Base-by-base conservation (phyloP, 306 rosid genomes). In the Astragalus membranaceus region DNA sequence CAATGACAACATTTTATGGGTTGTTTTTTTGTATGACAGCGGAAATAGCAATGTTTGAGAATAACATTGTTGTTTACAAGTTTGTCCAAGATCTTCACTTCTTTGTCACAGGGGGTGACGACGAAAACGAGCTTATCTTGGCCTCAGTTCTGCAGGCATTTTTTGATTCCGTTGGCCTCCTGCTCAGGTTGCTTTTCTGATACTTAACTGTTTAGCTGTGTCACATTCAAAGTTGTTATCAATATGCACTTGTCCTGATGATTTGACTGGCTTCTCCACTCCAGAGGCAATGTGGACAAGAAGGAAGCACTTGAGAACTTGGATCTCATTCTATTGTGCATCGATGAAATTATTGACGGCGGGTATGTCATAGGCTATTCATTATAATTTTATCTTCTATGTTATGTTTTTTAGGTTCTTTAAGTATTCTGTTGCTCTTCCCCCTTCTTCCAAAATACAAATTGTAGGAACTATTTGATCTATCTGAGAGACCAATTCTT, bases 241-340 rank as follows among this genome's bases (percentile, higher is more conserved):
- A 20, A 51, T 39, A 36, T 72, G 17, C 75, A 30, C 52, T 66
- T 8, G 56, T 41, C 69, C 58, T 76, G 68, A 59, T 51, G 43
- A 33, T 56, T 73, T 53, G 47, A 48, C n/a, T 76, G 32, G 33
- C 17, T 68, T 61, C 54, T 42, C 51, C 62, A 48, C 60, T 67
- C 13, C 81, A 91, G 99, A 84, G 95, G 96, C 82, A 89, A 89
- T 76, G 99, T 88, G 58, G 99, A 94, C 52, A 88, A 86, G 89
- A 91, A 66, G 89, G 99, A 91, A 74, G 99, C 99, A 44, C 96
- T 91, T 59, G 99, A 94, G 85, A 94, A 94, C 80, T 79, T 94
- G 87, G 99, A 94, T 82, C 91, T 94, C 85, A 87, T 94, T 79
- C 90, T 94, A 52, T 66, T 91, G 70, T 94, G 99, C 82, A 87